These are phyloP conservation scores for Kwoniella europaea DNA, from an alignment of 768 basidiomycete genomes.

Conservation along the genomic window DNA sequence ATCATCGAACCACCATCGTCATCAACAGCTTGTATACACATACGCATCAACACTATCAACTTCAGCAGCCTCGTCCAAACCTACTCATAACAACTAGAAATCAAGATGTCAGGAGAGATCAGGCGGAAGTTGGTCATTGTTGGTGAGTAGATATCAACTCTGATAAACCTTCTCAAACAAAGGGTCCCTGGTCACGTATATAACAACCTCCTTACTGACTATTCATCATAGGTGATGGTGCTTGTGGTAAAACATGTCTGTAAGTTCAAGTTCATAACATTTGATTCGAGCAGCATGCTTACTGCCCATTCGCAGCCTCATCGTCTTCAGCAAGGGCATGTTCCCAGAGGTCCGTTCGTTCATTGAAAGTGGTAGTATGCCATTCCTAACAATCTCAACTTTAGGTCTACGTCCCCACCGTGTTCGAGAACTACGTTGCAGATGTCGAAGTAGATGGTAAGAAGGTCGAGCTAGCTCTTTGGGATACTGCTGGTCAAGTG, in stretches of 20 bases:
- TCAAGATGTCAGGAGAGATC: conserved; percentile 83
- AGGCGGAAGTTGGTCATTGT: conserved; percentile 98
- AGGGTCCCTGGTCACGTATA: background rate
- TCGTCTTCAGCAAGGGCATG: conserved; percentile 56
- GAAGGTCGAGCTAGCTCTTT: conserved; percentile 95
- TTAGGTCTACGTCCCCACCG: conserved; percentile 98
- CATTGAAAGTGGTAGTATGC: background rate
- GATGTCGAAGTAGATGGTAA: conserved; percentile 98
- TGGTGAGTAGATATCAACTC: conserved; percentile 61
- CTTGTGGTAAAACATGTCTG: conserved; percentile 78
- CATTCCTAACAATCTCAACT: conserved; percentile 3
- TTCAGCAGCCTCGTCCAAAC: background rate
- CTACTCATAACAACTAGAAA: background rate
- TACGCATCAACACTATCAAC: background rate
- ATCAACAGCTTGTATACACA: background rate
- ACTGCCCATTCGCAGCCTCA: conserved; percentile 34
- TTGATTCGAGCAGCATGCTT: conserved; percentile 3
- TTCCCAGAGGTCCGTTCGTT: conserved; percentile 54
- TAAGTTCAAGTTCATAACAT: conserved; percentile 19
- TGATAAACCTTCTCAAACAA: background rate
- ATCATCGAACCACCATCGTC: no score
- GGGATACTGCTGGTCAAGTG: conserved; percentile 97
- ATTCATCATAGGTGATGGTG: conserved; percentile 76
- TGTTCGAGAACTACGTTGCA: conserved; percentile 99
- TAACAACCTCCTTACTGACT: background rate